These are phyloP conservation scores for Tetracladium marchalianum DNA, from an alignment of 495 filamentous ascomycete species.

Conservation along the genomic window DNA sequence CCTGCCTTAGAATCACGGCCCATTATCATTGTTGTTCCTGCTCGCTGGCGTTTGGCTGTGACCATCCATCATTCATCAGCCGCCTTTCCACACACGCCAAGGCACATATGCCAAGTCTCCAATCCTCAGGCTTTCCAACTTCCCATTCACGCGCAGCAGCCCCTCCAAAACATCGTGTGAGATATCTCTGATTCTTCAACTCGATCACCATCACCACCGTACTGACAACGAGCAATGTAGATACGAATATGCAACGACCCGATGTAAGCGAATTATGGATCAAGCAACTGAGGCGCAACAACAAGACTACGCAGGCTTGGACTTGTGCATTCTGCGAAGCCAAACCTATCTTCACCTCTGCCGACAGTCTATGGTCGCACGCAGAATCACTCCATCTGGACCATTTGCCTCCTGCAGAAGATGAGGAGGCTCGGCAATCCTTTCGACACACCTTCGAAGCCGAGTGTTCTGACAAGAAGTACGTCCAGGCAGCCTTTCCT, in stretches of 20 bases:
- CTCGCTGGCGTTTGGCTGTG: no score
- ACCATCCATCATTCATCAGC: no score
- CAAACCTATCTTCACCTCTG: not conserved
- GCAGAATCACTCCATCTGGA: not conserved
- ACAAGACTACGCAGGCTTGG: not conserved
- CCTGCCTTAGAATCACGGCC: no score
- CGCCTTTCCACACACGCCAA: no score
- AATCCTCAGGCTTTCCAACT: no score
- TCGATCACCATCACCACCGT: no score
- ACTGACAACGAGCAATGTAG: no score
- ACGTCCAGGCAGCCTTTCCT: not conserved
- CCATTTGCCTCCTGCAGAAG: not conserved
- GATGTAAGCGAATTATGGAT: slow-evolving; percentile 3
- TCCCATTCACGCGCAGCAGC: no score
- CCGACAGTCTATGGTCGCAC: not conserved
- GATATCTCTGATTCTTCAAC: no score
- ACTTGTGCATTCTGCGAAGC: not conserved
- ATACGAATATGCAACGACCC: not conserved
- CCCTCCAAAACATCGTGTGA: no score
- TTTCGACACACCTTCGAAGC: not conserved
- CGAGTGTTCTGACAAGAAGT: not conserved
- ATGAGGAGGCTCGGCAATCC: not conserved
- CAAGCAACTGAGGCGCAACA: not conserved
- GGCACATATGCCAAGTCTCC: no score
- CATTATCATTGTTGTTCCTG: no score